These are phyloP conservation scores for Vanilla planifolia DNA, from an alignment of 106 monocot genomes.

Conservation along the genomic window DNA sequence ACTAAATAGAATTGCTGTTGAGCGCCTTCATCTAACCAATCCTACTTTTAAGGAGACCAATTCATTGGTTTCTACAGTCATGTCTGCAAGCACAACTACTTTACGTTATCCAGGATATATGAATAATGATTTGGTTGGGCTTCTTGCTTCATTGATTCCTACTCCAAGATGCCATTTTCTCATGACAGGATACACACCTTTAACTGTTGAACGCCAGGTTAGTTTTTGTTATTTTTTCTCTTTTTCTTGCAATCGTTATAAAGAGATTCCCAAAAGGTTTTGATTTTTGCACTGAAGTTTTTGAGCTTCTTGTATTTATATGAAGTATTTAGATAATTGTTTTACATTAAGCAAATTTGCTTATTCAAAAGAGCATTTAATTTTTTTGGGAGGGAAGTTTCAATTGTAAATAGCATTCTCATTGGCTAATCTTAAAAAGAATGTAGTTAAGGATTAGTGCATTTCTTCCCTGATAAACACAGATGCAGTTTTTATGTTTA, in stretches of 20 bases:
- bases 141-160: conserved; percentile 92
- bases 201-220: conserved; percentile 98
- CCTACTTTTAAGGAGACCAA: conserved; percentile 96
- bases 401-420: not conserved
- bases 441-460: not conserved
- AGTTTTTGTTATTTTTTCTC: conserved; percentile 7
- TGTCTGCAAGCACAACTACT: conserved; percentile 99
- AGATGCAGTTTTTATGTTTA: too few relatives aligned
- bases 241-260: not conserved
- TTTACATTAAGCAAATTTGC: not conserved
- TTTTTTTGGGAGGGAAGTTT: not conserved
- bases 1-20: conserved; percentile 97
- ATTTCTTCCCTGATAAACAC: too few relatives aligned
- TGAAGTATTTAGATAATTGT: not conserved
- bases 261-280: not conserved
- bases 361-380: not conserved
- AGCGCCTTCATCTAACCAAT: conserved; percentile 84
- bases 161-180: conserved; percentile 98
- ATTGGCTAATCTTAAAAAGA: not conserved
- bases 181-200: conserved; percentile 98
- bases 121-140: conserved; percentile 99
- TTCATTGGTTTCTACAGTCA: conserved; percentile 96
- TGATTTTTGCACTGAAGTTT: not conserved
- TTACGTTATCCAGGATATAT: conserved; percentile 96
- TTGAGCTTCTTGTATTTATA: not conserved